Conservation (phyloP, 2,329 filamentous ascomycete genomes). For the Gaeumannomyces sp. region DNA sequence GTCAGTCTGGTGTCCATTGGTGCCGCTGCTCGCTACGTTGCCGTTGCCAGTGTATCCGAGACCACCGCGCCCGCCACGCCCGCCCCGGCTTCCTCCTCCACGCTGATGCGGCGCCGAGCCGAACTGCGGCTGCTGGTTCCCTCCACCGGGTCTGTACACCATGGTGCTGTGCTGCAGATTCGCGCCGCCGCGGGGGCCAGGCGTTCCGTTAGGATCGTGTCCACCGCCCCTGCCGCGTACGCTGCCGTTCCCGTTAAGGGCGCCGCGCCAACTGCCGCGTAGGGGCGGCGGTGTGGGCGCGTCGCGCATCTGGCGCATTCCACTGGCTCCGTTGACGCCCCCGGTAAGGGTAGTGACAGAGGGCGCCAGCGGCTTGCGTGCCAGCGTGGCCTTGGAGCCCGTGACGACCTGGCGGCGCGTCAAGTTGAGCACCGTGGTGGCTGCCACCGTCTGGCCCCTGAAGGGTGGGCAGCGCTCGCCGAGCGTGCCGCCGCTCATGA, state of each 20-base stretch:
- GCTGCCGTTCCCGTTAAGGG: slow-evolving; percentile 39
- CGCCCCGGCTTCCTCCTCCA: slow-evolving; percentile 14
- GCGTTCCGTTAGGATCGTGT: slow-evolving; percentile 13
- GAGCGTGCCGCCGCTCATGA: slow-evolving; percentile 94
- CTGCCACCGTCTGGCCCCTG: slow-evolving; percentile 84
- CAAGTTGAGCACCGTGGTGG: slow-evolving; percentile 84
- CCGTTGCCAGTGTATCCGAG: slow-evolving; percentile 13
- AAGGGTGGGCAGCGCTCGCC: slow-evolving; percentile 88
- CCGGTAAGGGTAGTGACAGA: slow-evolving; percentile 45
- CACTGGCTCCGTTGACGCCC: slow-evolving; percentile 47
- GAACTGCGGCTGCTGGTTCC: slow-evolving; percentile 16
- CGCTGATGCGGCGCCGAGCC: slow-evolving; percentile 15
- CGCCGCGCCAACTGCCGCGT: slow-evolving; percentile 52
- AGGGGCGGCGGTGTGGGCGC: slow-evolving; percentile 49
- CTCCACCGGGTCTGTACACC: slow-evolving; percentile 38
- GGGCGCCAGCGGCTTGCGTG: slow-evolving; percentile 40
- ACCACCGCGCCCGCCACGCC: slow-evolving; percentile 25
- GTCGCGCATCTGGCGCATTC: slow-evolving; percentile 53
- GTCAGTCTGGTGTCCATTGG: slow-evolving; percentile 17
- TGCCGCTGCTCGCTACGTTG: slow-evolving; percentile 9
- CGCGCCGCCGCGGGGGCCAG: slow-evolving; percentile 21
- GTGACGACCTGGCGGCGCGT: slow-evolving; percentile 75
- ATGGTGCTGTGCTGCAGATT: slow-evolving; percentile 45
- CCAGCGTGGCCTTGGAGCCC: slow-evolving; percentile 51
- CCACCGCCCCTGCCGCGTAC: slow-evolving; percentile 32